These are phyloP conservation scores for Pseudocercospora crystallina DNA, from an alignment of 2,329 filamentous ascomycete species.

Conservation along the genomic window DNA sequence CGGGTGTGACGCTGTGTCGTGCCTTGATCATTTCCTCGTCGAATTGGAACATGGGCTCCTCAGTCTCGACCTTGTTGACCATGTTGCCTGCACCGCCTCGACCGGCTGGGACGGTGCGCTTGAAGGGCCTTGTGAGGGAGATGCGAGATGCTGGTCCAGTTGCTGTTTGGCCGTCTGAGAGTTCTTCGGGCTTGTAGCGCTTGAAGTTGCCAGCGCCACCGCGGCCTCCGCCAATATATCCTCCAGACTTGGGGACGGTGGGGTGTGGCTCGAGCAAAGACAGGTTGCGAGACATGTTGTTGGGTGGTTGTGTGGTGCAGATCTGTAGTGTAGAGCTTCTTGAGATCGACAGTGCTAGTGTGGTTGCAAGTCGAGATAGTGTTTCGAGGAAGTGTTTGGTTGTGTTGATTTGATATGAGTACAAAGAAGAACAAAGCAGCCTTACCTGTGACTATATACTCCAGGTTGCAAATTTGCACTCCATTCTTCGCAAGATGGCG, in stretches of 20 bases:
- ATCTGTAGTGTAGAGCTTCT: not conserved
- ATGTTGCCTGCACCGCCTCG: conserved; percentile 62
- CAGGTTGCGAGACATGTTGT: conserved; percentile 42
- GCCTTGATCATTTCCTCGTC: conserved; percentile 64
- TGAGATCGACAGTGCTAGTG: not conserved
- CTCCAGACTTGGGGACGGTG: conserved; percentile 48
- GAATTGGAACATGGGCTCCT: conserved; percentile 66
- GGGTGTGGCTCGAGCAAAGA: conserved; percentile 63
- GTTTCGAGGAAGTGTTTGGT: conserved; percentile 4
- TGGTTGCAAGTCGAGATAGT: conserved; percentile 1
- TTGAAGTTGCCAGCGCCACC: conserved; percentile 61
- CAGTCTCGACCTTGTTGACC: conserved; percentile 45
- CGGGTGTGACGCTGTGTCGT: conserved; percentile 51
- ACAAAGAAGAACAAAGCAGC: conserved; percentile 4
- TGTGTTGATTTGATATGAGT: conserved; percentile 13
- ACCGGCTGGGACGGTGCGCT: conserved; percentile 57
- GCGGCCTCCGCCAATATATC: conserved; percentile 54
- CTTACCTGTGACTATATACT: conserved; percentile 14
- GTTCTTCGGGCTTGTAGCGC: conserved; percentile 55
- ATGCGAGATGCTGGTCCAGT: conserved; percentile 51
- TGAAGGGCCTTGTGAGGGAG: conserved; percentile 47
- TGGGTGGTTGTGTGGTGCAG: conserved; percentile 11
- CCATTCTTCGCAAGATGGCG: too few relatives aligned
- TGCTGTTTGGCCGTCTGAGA: conserved; percentile 49
- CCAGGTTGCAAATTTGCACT: not conserved